Percentiles rank a stretch among this genome's conserved stretches.
Conservation (phyloP, 2,329 filamentous ascomycete species). For the Zymoseptoria tritici region DNA sequence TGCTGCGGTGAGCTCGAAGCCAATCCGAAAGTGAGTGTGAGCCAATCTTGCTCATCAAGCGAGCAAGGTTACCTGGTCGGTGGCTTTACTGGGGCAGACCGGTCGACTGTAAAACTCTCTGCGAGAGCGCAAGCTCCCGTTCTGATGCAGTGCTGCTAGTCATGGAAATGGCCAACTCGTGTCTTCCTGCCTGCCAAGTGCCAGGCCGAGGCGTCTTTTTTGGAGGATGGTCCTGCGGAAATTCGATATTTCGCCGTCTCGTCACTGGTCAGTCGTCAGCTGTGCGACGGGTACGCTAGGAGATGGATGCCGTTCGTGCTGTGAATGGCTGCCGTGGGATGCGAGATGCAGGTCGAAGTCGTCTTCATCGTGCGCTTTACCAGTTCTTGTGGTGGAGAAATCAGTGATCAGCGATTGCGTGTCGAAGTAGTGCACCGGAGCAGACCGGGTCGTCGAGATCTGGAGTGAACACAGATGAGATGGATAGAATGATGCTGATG, state of each 20-base stretch:
- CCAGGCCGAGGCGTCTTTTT: neutral
- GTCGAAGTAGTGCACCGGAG: neutral
- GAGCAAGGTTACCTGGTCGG: conserved; percentile 12
- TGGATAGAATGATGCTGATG: neutral
- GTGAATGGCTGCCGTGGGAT: conserved; percentile 11
- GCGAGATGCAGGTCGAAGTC: neutral
- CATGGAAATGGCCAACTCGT: conserved; percentile 8
- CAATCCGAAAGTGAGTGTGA: conserved; percentile 14
- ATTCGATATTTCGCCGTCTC: neutral
- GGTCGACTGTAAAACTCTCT: conserved; percentile 7
- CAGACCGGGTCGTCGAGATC: neutral
- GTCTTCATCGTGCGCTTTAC: neutral
- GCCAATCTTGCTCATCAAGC: conserved; percentile 6
- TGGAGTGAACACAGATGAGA: neutral
- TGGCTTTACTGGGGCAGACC: conserved; percentile 13
- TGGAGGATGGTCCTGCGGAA: neutral
- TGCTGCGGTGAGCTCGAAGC: conserved; percentile 13
- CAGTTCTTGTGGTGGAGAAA: neutral
- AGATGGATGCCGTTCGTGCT: conserved; percentile 13
- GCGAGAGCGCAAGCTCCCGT: neutral
- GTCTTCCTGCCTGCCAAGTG: conserved; percentile 7
- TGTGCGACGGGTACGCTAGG: conserved; percentile 12
- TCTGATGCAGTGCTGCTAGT: conserved; percentile 9
- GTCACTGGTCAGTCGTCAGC: neutral
- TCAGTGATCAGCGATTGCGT: neutral